A percentile compares a stretch with the other conserved stretches of the same genome.
Evolutionary conservation across 2,329 filamentous ascomycete species (phyloP).

Genomic region (Claviceps sp.): DNA sequence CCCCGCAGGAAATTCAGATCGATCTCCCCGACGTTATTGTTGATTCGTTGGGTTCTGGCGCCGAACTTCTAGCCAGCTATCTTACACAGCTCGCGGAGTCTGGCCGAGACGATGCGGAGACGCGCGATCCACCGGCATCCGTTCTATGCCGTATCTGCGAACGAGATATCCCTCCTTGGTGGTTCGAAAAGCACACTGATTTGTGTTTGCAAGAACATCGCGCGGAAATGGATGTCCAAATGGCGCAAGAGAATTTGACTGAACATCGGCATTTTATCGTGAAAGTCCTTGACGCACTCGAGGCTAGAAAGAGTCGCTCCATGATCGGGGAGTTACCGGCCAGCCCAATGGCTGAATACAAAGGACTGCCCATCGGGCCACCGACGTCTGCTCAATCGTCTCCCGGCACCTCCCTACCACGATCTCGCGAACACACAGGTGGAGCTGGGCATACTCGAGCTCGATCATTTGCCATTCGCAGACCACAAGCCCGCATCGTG

Average conservation of each 20-base stretch:
- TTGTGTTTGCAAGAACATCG: constrained; percentile 90
- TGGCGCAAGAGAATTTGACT: constrained; percentile 80
- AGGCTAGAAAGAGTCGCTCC: constrained; percentile 59
- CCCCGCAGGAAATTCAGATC: constrained; percentile 86
- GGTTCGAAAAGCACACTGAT: constrained; percentile 99
- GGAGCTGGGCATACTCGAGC: constrained; percentile 69
- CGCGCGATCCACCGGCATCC: constrained; percentile 71
- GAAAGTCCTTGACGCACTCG: constrained; percentile 83
- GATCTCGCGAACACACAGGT: constrained; percentile 59
- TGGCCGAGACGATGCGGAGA: constrained; percentile 59
- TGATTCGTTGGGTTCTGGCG: constrained; percentile 85
- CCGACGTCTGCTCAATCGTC: constrained; percentile 58
- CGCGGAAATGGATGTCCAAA: constrained; percentile 94
- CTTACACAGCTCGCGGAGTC: constrained; percentile 79
- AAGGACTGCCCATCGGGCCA: constrained; percentile 72
- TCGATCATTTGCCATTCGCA: constrained; percentile 79
- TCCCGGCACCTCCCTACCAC: constrained; percentile 56
- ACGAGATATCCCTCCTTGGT: constrained; percentile 94
- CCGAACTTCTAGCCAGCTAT: constrained; percentile 88
- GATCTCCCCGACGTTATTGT: constrained; percentile 82
- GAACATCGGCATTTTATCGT: constrained; percentile 94
- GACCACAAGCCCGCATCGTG: constrained; percentile 84
- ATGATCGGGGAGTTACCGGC: constrained; percentile 39
- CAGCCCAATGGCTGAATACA: constrained; percentile 63
- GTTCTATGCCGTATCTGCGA: constrained; percentile 96